These are phyloP conservation scores for Cyclotella baltica DNA, from an alignment of 108 stramenopile species.

Conservation along the genomic window DNA sequence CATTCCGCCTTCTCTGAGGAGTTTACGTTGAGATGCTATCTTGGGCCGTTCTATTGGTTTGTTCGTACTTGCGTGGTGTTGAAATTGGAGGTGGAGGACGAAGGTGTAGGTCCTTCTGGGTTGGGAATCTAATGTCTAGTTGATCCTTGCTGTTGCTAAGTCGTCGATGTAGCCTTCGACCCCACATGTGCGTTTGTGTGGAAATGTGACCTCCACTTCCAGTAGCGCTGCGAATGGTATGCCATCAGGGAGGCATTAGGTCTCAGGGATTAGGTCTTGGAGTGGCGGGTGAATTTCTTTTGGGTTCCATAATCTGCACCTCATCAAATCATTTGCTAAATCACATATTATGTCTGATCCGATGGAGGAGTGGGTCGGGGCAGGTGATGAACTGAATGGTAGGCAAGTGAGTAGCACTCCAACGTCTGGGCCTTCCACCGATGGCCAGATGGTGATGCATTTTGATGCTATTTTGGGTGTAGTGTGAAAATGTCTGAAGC, in stretches of 20 bases:
- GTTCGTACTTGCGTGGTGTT: not conserved
- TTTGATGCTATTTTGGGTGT: constrained; percentile 1
- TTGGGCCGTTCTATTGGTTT: constrained; percentile 18
- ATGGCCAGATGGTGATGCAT: not conserved
- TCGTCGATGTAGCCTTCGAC: constrained; percentile 21
- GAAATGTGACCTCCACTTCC: constrained; percentile 6
- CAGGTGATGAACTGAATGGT: constrained; percentile 28
- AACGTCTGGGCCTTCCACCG: not conserved
- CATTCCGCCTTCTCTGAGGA: constrained; percentile 8
- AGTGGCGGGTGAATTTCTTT: not conserved
- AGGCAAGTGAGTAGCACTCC: constrained; percentile 11
- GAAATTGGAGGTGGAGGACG: constrained; percentile 15
- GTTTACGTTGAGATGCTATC: constrained; percentile 18
- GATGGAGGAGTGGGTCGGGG: constrained; percentile 14
- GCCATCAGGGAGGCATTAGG: not conserved
- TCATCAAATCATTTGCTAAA: constrained; percentile 18
- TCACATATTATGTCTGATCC: constrained; percentile 22
- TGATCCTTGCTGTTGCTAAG: not conserved
- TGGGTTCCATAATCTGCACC: constrained; percentile 18
- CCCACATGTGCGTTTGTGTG: not conserved
- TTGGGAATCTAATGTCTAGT: not conserved
- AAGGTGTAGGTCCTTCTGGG: not conserved
- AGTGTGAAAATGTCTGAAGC: constrained; percentile 21
- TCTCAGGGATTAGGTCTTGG: not conserved
- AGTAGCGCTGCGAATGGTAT: not conserved